Base-by-base conservation (phyloP, 371 early-diverging fungal species). In the Mucor irregularis region DNA sequence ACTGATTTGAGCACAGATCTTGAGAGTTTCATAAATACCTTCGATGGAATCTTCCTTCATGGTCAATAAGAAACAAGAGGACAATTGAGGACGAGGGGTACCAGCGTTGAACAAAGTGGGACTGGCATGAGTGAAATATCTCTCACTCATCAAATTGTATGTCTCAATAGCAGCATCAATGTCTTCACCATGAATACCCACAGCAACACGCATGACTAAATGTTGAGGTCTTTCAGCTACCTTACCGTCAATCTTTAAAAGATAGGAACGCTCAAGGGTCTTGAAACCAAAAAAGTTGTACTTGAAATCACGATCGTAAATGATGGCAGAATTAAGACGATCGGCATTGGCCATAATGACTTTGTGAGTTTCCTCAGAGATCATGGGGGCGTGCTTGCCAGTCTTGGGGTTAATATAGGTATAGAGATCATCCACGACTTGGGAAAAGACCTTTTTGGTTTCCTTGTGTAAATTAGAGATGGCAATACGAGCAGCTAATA, bases 231-330 rank as follows among this genome's bases (percentile, higher is more conserved):
- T 81, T 73, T 98, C 98, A 13, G 90, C 90, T 28, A 89, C 79
- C 46, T 82, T 76, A 33, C 86, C 85, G 58, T 88, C 83, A 69
- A 94, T 86, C 54, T 86, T 81, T 57, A 98, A 77, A 33, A 98
- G 78, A 71, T 97, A 98, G 30, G 91, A 90, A 25, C 93, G 90
- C 66, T 93, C 90, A 9, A 98, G 83, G 1, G 97, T 96, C 80
- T 94, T 94, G 83, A 96, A 91, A 16, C 96, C 97, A 85, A 97
- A 98, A 78, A 86, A 98, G 76, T 91, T 92, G 79, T 95, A 93
- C 57, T 84, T 83, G 74, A 88, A 95, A 74, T 98, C 98, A 58
- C 96, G 89, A 56, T 93, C 89, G 67, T 96, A 94, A 67, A 90
- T 90, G 58, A 98, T 90, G 53, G 93, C 91, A n/a, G 84, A 78